A percentile compares a stretch with the other conserved stretches of the same genome.
Conservation (phyloP, 2,329 filamentous ascomycete species). For the Beauveria caledonica region DNA sequence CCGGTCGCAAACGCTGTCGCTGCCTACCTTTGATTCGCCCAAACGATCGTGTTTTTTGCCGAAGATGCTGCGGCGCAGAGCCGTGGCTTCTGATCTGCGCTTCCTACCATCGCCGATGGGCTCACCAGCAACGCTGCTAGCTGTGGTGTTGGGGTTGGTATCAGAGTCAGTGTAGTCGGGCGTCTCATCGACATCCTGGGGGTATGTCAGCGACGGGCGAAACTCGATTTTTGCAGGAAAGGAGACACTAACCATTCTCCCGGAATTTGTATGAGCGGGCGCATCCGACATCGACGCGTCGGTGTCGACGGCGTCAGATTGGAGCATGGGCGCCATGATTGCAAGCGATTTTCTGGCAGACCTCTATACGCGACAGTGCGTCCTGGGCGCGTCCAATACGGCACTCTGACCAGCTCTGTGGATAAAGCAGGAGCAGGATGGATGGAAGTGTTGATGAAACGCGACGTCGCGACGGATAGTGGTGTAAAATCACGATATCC, state of each 20-base stretch:
- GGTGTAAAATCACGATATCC: neutral
- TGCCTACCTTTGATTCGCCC: constrained; percentile 77
- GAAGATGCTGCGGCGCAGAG: constrained; percentile 84
- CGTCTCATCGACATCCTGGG: constrained; percentile 54
- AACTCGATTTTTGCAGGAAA: neutral
- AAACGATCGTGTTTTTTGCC: constrained; percentile 91
- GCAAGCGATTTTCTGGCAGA: constrained; percentile 20
- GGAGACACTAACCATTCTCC: constrained; percentile 41
- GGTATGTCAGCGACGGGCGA: neutral
- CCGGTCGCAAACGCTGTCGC: neutral
- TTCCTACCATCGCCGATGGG: constrained; percentile 67
- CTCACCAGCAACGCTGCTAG: constrained; percentile 82
- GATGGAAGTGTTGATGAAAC: neutral
- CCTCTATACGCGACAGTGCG: constrained; percentile 46
- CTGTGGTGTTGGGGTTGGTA: constrained; percentile 60
- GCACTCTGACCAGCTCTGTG: constrained; percentile 3
- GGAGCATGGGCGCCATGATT: constrained; percentile 48
- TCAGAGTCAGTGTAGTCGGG: constrained; percentile 60
- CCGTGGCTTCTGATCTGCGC: constrained; percentile 76
- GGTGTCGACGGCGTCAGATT: constrained; percentile 44
- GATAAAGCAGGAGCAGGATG: neutral
- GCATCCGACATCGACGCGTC: constrained; percentile 58
- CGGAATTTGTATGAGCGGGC: constrained; percentile 35
- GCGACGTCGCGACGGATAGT: neutral
- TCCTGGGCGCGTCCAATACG: constrained; percentile 37